Conservation (phyloP, 2,329 filamentous ascomycete species). For the Aspergillus piperis region DNA sequence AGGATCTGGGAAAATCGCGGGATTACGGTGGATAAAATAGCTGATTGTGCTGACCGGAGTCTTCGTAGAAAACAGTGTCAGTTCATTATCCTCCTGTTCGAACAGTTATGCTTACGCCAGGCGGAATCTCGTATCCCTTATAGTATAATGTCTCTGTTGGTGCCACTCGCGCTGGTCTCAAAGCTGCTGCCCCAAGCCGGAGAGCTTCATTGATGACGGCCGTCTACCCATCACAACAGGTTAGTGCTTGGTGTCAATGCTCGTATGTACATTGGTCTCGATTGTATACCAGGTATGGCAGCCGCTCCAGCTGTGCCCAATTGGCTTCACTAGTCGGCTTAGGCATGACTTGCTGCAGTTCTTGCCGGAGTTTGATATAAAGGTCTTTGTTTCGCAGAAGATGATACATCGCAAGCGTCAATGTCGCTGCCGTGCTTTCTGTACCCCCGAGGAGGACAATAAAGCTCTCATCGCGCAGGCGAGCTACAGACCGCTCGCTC, state of each 20-base stretch:
- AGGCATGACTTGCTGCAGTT: slow-evolving; percentile 33
- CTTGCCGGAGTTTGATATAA: slow-evolving; percentile 25
- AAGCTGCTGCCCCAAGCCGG: slow-evolving; percentile 42
- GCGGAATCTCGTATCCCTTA: slow-evolving; percentile 30
- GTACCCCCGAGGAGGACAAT: slow-evolving; percentile 42
- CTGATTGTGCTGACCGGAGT: slow-evolving; percentile 4
- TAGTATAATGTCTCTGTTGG: slow-evolving; percentile 31
- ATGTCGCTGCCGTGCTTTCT: slow-evolving; percentile 38
- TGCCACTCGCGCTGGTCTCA: slow-evolving; percentile 30
- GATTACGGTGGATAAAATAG: slow-evolving; percentile 6
- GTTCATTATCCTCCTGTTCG: not conserved
- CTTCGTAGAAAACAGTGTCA: not conserved
- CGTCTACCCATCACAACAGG: not conserved
- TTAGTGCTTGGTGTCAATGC: not conserved
- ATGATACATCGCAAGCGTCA: slow-evolving; percentile 32
- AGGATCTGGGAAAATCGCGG: not conserved
- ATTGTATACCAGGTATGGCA: slow-evolving; percentile 41
- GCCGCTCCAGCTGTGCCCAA: slow-evolving; percentile 39
- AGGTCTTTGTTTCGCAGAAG: slow-evolving; percentile 23
- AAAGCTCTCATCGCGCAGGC: slow-evolving; percentile 37
- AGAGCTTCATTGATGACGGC: slow-evolving; percentile 31
- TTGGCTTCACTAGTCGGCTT: slow-evolving; percentile 23
- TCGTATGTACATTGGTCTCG: not conserved
- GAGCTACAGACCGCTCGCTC: not conserved
- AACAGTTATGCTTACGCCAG: not conserved